These are phyloP conservation scores for Aspergillus pseudoglaucus DNA, from an alignment of 2,329 filamentous ascomycete genomes.

Conservation along the genomic window DNA sequence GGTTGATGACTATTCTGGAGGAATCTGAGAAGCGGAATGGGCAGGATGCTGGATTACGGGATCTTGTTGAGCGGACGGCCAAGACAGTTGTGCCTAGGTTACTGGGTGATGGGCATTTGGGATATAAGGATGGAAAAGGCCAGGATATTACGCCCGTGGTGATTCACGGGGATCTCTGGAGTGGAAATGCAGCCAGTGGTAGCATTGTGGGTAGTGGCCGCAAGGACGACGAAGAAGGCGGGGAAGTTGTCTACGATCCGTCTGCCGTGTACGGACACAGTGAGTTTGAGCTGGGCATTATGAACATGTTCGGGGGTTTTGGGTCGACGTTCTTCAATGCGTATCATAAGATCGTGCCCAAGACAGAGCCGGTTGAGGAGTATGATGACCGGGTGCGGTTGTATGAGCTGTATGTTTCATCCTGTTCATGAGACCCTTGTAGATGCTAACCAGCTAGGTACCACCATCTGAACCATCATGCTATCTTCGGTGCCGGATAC, in stretches of 20 bases:
- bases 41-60: constrained; percentile 53
- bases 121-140: constrained; percentile 37
- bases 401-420: constrained; percentile 67
- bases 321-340: constrained; percentile 64
- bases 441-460: constrained; percentile 49
- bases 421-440: neutral
- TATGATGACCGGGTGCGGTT: constrained; percentile 75
- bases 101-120: constrained; percentile 62
- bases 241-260: constrained; percentile 78
- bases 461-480: constrained; percentile 84
- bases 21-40: constrained; percentile 58
- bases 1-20: constrained; percentile 60
- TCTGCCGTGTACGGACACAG: constrained; percentile 76
- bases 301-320: constrained; percentile 95
- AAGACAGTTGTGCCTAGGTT: constrained; percentile 64
- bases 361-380: constrained; percentile 71
- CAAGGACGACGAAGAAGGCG: constrained; percentile 42
- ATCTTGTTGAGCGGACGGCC: constrained; percentile 60
- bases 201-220: constrained; percentile 46
- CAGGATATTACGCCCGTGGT: constrained; percentile 66
- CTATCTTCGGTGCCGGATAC: constrained; percentile 77
- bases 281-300: constrained; percentile 89
- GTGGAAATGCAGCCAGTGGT: constrained; percentile 69
- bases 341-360: constrained; percentile 69
- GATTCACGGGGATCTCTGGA: constrained; percentile 91